These are phyloP conservation scores for Amphirosellinia nigrospora DNA, from an alignment of 495 filamentous ascomycete species.

Conservation along the genomic window DNA sequence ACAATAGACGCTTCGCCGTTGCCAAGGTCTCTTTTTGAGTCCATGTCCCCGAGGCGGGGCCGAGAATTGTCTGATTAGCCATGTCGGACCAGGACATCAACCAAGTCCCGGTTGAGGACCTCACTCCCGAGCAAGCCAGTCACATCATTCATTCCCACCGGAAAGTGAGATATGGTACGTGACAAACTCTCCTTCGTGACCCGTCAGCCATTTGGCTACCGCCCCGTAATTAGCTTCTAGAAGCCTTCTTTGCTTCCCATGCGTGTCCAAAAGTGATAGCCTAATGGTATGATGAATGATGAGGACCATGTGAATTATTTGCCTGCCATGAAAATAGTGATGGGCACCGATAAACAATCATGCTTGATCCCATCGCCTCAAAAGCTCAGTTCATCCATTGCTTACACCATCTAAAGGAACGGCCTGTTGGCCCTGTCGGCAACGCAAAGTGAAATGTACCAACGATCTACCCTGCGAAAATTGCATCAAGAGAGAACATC, in stretches of 20 bases:
- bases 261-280: not conserved
- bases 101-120: conserved; percentile 52
- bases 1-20: not conserved
- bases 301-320: conserved; percentile 8
- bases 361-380: not conserved
- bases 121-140: conserved; percentile 62
- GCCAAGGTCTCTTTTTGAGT: conserved; percentile 12
- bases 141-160: conserved; percentile 65
- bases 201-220: not conserved
- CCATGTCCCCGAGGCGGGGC: conserved; percentile 32
- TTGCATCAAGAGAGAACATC: conserved; percentile 75
- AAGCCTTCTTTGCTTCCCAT: conserved; percentile 5
- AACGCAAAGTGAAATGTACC: conserved; percentile 78
- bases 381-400: not conserved
- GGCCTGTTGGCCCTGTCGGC: conserved; percentile 76
- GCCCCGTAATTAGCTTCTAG: not conserved
- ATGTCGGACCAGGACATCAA: conserved; percentile 42
- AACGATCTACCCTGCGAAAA: conserved; percentile 75
- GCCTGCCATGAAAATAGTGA: not conserved
- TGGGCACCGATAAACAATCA: not conserved
- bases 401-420: conserved; percentile 50
- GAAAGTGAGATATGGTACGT: conserved; percentile 65
- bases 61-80: conserved; percentile 16
- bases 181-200: conserved; percentile 4
- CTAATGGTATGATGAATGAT: not conserved